These are phyloP conservation scores for Apiotrichum porosum DNA, from an alignment of 1,284 basidiomycete genomes.

Conservation along the genomic window DNA sequence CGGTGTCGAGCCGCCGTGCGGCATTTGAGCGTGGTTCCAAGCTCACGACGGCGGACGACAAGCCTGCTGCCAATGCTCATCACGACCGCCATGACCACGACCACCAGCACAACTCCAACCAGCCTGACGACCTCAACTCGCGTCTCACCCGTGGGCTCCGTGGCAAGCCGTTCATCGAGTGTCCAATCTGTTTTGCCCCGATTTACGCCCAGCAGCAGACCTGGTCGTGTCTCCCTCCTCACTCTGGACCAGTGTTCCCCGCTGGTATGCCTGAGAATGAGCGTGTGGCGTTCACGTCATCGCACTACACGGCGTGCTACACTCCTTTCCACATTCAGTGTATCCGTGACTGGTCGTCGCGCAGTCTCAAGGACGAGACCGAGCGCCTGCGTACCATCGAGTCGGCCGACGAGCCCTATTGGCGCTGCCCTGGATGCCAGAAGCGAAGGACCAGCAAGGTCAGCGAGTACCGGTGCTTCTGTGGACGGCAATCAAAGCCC, in stretches of 20 bases:
- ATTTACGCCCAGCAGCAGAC: constrained; percentile 43
- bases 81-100: constrained; percentile 6
- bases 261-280: constrained; percentile 18
- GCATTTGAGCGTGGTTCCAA: constrained; percentile 33
- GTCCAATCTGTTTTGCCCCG: constrained; percentile 49
- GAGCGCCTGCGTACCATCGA: constrained; percentile 22
- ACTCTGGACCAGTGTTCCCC: constrained; percentile 16
- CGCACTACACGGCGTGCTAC: constrained; percentile 50
- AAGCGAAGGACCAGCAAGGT: constrained; percentile 63
- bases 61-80: constrained; percentile 12
- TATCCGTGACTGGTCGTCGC: constrained; percentile 74
- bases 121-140: constrained; percentile 45
- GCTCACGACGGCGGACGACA: constrained; percentile 9
- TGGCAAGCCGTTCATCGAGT: constrained; percentile 42
- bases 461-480: constrained; percentile 76
- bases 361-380: constrained; percentile 60
- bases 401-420: constrained; percentile 53
- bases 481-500: constrained; percentile 66
- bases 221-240: constrained; percentile 45
- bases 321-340: constrained; percentile 48
- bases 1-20: constrained; percentile 24
- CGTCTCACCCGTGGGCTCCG: constrained; percentile 41
- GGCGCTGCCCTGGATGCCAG: constrained; percentile 86
- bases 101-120: constrained; percentile 3
- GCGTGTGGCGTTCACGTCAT: constrained; percentile 59